These are phyloP conservation scores for Carex scoparia DNA, from an alignment of 176 grass and related monocot genomes.

Conservation along the genomic window DNA sequence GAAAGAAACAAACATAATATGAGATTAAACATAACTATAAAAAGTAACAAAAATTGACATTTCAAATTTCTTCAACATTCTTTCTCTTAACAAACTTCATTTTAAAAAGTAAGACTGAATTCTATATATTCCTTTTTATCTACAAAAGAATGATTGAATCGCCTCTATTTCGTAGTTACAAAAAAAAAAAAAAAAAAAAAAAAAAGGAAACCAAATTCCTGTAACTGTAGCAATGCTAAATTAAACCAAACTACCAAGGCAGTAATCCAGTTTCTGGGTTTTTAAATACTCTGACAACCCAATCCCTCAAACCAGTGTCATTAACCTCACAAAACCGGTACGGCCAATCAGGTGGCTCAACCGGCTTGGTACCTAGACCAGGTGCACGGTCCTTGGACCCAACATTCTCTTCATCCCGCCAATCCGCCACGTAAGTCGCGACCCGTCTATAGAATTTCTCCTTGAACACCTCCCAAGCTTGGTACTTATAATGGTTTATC, in stretches of 20 bases:
- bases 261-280: slow-evolving; percentile 52
- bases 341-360: slow-evolving; percentile 82
- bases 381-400: slow-evolving; percentile 92
- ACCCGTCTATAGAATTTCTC: slow-evolving; percentile 88
- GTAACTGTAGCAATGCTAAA: not conserved
- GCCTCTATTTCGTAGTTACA: slow-evolving; percentile 40
- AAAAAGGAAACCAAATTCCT: not conserved
- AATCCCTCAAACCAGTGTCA: slow-evolving; percentile 75
- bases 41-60: not conserved
- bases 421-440: slow-evolving; percentile 88
- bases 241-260: slow-evolving; percentile 57
- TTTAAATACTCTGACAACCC: slow-evolving; percentile 42
- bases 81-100: slow-evolving; percentile 37
- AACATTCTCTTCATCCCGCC: slow-evolving; percentile 86
- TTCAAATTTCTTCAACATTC: slow-evolving; percentile 5
- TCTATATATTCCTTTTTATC: slow-evolving; percentile 48
- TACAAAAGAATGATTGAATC: slow-evolving; percentile 92
- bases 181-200: not conserved
- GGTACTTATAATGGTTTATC: slow-evolving; percentile 99
- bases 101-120: slow-evolving; percentile 17
- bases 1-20: not conserved
- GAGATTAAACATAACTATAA: not conserved
- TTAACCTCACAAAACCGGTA: slow-evolving; percentile 84
- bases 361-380: slow-evolving; percentile 78
- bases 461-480: slow-evolving; percentile 98